Evolutionary conservation across 805 yeast species (phyloP).

Genomic region (Candida schatavii): DNA sequence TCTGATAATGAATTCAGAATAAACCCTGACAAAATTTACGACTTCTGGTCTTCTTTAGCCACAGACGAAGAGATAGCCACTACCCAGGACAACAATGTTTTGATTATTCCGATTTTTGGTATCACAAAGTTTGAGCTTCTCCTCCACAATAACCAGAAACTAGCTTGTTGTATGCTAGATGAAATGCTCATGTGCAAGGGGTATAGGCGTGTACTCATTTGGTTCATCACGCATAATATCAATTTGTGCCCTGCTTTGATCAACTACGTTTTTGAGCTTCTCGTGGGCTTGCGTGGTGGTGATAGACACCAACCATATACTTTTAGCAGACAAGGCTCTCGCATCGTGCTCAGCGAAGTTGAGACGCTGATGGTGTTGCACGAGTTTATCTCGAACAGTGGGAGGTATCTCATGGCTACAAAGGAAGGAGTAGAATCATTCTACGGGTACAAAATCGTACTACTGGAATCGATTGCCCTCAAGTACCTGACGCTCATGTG

Average conservation of each 20-base stretch:
- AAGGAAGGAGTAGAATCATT: constrained; percentile 27
- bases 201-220: constrained; percentile 57
- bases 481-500: constrained; percentile 54
- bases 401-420: constrained; percentile 28
- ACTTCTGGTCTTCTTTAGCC: constrained; percentile 39
- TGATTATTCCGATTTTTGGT: constrained; percentile 28
- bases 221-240: constrained; percentile 61
- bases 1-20: constrained; percentile 20
- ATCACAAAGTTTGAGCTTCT: constrained; percentile 49
- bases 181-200: constrained; percentile 72
- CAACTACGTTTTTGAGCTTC: constrained; percentile 60
- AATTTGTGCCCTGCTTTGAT: constrained; percentile 54
- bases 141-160: constrained; percentile 47
- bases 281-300: constrained; percentile 56
- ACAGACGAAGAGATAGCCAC: constrained; percentile 20
- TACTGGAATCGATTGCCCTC: constrained; percentile 35
- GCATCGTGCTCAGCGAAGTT: constrained; percentile 49
- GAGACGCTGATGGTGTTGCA: constrained; percentile 68
- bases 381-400: constrained; percentile 59
- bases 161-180: constrained; percentile 58
- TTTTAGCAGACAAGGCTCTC: constrained; percentile 57
- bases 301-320: constrained; percentile 22
- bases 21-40: constrained; percentile 52
- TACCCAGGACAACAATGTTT: constrained; percentile 24
- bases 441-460: constrained; percentile 24